A percentile compares a stretch with the other conserved stretches of the same genome.
These are phyloP conservation scores for Lenzites betulinus DNA, from an alignment of 768 basidiomycete genomes.

Conservation along the genomic window DNA sequence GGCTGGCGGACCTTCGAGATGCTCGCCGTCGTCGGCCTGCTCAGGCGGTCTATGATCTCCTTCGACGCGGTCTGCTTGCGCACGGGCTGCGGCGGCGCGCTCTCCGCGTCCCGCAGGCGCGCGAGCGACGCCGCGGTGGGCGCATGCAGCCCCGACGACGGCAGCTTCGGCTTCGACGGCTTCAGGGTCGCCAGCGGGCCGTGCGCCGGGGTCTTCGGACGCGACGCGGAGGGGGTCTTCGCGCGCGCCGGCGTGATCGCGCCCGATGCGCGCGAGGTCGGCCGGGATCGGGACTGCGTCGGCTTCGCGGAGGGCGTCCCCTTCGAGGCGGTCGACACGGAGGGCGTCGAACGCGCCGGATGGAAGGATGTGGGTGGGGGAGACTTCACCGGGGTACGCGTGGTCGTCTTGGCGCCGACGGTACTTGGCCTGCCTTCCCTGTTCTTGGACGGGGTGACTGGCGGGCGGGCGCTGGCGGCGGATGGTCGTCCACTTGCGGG, in stretches of 20 bases:
- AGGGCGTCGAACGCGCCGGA: slow-evolving; percentile 17
- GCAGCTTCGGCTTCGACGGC: slow-evolving; percentile 50
- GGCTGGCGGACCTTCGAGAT: slow-evolving; percentile 55
- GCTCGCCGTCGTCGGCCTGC: slow-evolving; percentile 83
- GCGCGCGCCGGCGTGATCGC: slow-evolving; percentile 30
- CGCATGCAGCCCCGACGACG: slow-evolving; percentile 70
- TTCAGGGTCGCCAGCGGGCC: slow-evolving; percentile 25
- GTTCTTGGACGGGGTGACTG: slow-evolving; percentile 25
- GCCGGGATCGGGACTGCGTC: slow-evolving; percentile 35
- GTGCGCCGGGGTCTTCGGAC: slow-evolving; percentile 28
- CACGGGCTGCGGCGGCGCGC: slow-evolving; percentile 46
- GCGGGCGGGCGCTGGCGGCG: slow-evolving; percentile 8
- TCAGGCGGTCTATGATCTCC: slow-evolving; percentile 63
- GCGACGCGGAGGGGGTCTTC: slow-evolving; percentile 26
- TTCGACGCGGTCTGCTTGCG: slow-evolving; percentile 59
- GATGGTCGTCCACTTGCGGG: slow-evolving; percentile 21
- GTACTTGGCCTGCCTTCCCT: slow-evolving; percentile 27
- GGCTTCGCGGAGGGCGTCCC: slow-evolving; percentile 21
- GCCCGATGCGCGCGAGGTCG: slow-evolving; percentile 40
- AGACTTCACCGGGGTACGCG: slow-evolving; percentile 32
- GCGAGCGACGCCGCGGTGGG: slow-evolving; percentile 86
- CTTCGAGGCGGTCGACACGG: slow-evolving; percentile 23
- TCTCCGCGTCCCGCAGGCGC: slow-evolving; percentile 56
- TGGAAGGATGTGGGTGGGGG: slow-evolving; percentile 29
- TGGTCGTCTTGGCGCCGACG: slow-evolving; percentile 15